Evolutionary conservation across 768 basidiomycete species (phyloP), one percentile per base, ranked within the genome.

Genomic region (Lanmaoa rubissima): DNA sequence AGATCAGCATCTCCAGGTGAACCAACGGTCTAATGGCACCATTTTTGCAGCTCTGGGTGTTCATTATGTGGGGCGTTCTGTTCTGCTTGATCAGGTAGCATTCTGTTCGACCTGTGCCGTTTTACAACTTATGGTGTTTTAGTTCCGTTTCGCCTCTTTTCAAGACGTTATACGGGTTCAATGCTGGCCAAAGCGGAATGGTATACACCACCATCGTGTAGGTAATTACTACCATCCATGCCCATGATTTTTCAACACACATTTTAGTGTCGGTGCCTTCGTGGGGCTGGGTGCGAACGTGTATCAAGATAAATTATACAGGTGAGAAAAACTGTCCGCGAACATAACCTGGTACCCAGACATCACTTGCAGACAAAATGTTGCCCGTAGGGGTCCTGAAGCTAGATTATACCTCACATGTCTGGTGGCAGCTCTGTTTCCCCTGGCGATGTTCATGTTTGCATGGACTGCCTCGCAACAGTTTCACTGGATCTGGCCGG

Each of bases 41-140:
- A 51, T 7, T 47, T 24, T 51, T 32, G 14, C 65, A 88, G 84
- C 61, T 87, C 11, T 86, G 85, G 86, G 74, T 84, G 31, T 83
- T 83, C 45, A 82, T 90, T 51, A 80, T 82, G 1, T 92, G 89
- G 87, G 89, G 89, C 0, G 80, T 90, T 5, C 69, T 85, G 17
- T 92, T 82, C 63, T 84, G 82, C 52, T 71, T 90, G 62, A 77
- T 88, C 46, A 81, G 80, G 83, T 84, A 65, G 40, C 19, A 4
- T 3, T 36, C 8, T 42, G 12, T 46, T 26, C 36, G 2, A 16
- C 36, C 11, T 43, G n/a, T 39, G 24, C 12, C 5, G 32, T 35
- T 45, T 14, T 26, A 14, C 24, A 4, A 17, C 52, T 65, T 24
- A 59, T n/a, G 14, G 38, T 19, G 26, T 40, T 17, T 34, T 56